A percentile compares a stretch with the other conserved stretches of the same genome.
phyloP scores from a whole-genome alignment of 2,329 filamentous ascomycete genomes.

The Epichloe bromicola region DNA sequence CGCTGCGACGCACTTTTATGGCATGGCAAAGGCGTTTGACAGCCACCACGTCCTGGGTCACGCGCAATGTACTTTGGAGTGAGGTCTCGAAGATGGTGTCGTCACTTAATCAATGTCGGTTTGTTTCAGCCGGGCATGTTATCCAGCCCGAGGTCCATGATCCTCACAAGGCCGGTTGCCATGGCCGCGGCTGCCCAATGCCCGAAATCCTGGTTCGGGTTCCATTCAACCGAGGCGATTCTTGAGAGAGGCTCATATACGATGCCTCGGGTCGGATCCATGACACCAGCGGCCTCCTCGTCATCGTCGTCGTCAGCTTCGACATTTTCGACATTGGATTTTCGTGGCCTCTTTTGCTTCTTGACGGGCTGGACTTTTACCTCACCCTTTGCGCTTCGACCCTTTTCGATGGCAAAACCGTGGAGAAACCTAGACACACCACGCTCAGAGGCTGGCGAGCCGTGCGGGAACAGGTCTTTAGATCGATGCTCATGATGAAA shows the following conservation, averaged over 20 bases:
- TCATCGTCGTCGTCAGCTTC: slow-evolving; percentile 18
- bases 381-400: slow-evolving; percentile 31
- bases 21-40: slow-evolving; percentile 75
- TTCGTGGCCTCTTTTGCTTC: slow-evolving; percentile 24
- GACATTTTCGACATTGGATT: slow-evolving; percentile 14
- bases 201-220: slow-evolving; percentile 51
- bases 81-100: slow-evolving; percentile 2
- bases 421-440: slow-evolving; percentile 38
- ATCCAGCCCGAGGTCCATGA: slow-evolving; percentile 52
- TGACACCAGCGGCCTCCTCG: slow-evolving; percentile 17
- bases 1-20: slow-evolving; percentile 67
- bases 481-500: slow-evolving; percentile 42
- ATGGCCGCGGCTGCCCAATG: slow-evolving; percentile 55
- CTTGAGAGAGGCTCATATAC: slow-evolving; percentile 51
- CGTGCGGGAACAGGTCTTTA: slow-evolving; percentile 15
- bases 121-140: slow-evolving; percentile 7
- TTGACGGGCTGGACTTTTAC: slow-evolving; percentile 24
- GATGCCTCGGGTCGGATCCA: slow-evolving; percentile 29
- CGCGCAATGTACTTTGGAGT: slow-evolving; percentile 29
- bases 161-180: slow-evolving; percentile 52
- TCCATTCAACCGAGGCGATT: slow-evolving; percentile 52
- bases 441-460: slow-evolving; percentile 20
- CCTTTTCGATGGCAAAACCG: slow-evolving; percentile 37
- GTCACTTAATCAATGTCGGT: not conserved
- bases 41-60: slow-evolving; percentile 56